Evolutionary conservation across 2,329 filamentous ascomycete species (phyloP), one percentile per base, ranked within the genome.

Genomic region (Nectriaceae sp.): DNA sequence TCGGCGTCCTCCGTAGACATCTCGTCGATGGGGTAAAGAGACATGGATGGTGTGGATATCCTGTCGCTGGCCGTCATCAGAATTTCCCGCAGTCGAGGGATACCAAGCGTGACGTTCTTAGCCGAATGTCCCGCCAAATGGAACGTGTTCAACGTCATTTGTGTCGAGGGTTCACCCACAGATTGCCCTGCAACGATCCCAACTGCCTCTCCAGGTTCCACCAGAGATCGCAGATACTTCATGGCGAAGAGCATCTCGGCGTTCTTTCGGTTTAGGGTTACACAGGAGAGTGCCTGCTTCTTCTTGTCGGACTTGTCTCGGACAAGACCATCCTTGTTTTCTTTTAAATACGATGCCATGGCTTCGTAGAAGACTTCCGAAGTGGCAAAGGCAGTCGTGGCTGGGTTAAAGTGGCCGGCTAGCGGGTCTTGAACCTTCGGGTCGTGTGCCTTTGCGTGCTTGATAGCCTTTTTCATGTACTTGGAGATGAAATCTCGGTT

Each of bases 141-240:
- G 83, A 99, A 99, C 21, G 95, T 99, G 74, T 99, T 99, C 46
- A 99, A 76, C 6, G 95, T 99, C 95, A 99, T 99, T 70, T 99
- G 94, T 11, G 94, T 99, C 3, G 92, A 97, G 8, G 95, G 94
- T 67, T 99, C 95, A 66, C 94, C 94, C 36, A 99, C 86, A 24
- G 93, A 97, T 71, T 99, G 94, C 10, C 92, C 92, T 42, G 95
- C 95, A 50, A 99, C 90, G 54, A 99, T 95, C 57, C 94, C 94
- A 21, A 99, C 92, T 21, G 94, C 93, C 74, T 99, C 95, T 39
- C 94, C 94, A 21, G 94, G 90, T 62, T 99, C 93, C 20, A 97
- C 88, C 8, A 97, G 80, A 2, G 92, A 96, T 59, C 87, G 88
- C 57, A 97, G 79, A 65, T 97, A 99, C 68, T 97, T 96, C 66